Evolutionary conservation across 2,329 filamentous ascomycete species (phyloP), one percentile per base, ranked within the genome.

Genomic region (Conoideocrella luteorostrata): DNA sequence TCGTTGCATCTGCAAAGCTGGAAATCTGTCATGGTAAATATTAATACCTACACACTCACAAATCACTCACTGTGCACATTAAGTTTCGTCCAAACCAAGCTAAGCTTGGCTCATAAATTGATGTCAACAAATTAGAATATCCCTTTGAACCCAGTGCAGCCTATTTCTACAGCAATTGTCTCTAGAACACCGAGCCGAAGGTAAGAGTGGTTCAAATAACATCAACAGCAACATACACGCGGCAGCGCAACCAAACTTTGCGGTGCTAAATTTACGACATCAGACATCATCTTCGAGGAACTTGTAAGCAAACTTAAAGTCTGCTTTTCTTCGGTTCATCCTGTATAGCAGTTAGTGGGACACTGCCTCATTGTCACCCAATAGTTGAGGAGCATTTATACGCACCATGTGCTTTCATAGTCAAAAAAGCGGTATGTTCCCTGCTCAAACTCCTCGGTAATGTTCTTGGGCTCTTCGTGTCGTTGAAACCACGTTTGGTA

Each of bases 401-500:
- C 86, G 68, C 69, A 96, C 93, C 93, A 98, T 60, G 93, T 98
- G 66, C 88, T 95, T 69, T 98, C 93, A 62, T 98, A 98, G 68
- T 98, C 93, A 66, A 98, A 98, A 74, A 98, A 98, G 40, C 93
- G 84, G 71, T 98, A 98, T 20, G 93, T 98, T 50, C 93, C 93
- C 68, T 98, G 93, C 69, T 98, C 93, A 61, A 88, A 97, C 68
- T 98, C 93, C 66, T 98, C 93, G 0, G 93, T 97, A 59, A 98
- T 98, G 56, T 83, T 90, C 74, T 98, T 98, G 15, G 93, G 93
- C 70, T 98, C 93, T 61, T 98, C 93, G 54, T 98, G 93, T 41
- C 93, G 79, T 66, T 98, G 93, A 60, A 98, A 98, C 93, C 93
- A 98, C 1, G 93, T 98, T 66, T 95, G 93, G 62, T 98, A 98